Evolutionary conservation across 495 filamentous ascomycete species (phyloP).

Genomic region (Aspergillus nidulans): DNA sequence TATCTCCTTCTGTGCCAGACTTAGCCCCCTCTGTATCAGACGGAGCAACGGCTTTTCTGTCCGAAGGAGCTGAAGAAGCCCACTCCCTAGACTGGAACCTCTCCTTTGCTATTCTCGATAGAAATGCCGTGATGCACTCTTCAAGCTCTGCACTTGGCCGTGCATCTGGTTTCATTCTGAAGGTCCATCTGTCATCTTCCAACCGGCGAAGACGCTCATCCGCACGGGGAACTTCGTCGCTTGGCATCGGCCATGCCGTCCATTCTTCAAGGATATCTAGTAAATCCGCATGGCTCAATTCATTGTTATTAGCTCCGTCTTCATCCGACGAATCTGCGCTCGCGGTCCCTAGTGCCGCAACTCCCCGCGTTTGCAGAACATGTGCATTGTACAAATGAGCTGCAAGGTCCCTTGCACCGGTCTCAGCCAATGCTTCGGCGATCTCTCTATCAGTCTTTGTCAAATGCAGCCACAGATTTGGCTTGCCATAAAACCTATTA

Average conservation of each 20-base stretch:
- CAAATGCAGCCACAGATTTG: slow-evolving; percentile 55
- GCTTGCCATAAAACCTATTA: slow-evolving; percentile 50
- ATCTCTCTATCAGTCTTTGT: slow-evolving; percentile 57
- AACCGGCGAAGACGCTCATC: slow-evolving; percentile 40
- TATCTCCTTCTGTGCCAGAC: neutral
- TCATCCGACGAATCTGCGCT: slow-evolving; percentile 23
- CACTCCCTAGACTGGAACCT: slow-evolving; percentile 36
- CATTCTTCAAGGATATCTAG: slow-evolving; percentile 49
- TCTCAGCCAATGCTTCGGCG: slow-evolving; percentile 52
- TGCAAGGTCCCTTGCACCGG: slow-evolving; percentile 57
- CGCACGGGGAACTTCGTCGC: slow-evolving; percentile 54
- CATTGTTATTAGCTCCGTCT: slow-evolving; percentile 15
- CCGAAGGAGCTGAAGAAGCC: neutral
- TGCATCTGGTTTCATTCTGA: slow-evolving; percentile 35
- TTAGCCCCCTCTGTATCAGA: neutral
- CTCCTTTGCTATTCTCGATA: slow-evolving; percentile 62
- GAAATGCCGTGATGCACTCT: slow-evolving; percentile 58
- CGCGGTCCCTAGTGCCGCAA: slow-evolving; percentile 28
- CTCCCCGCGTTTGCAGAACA: slow-evolving; percentile 41
- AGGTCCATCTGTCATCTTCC: slow-evolving; percentile 44
- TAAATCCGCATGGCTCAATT: slow-evolving; percentile 19
- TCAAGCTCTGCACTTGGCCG: slow-evolving; percentile 57
- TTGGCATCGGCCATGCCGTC: slow-evolving; percentile 75
- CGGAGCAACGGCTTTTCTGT: neutral
- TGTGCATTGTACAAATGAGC: slow-evolving; percentile 75